These are phyloP conservation scores for Boletus rubroflammeus DNA, from an alignment of 768 basidiomycete genomes.

Conservation along the genomic window DNA sequence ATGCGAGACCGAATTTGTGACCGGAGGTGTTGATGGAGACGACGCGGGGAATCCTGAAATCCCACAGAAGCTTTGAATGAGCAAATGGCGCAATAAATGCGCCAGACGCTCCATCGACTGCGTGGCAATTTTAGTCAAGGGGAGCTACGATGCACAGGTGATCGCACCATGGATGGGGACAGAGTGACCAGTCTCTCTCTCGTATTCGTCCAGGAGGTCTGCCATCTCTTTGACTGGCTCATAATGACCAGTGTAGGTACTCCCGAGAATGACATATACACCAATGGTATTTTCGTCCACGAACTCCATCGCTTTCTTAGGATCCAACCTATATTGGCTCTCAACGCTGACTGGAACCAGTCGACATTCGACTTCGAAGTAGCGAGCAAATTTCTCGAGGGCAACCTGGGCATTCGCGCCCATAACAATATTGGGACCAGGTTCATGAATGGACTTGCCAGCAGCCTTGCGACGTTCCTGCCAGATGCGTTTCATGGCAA, in stretches of 20 bases:
- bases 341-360: conserved; percentile 63
- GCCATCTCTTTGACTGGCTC: conserved; percentile 88
- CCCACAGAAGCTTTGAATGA: conserved; percentile 51
- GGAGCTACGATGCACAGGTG: conserved; percentile 23
- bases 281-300: conserved; percentile 75
- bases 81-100: conserved; percentile 64
- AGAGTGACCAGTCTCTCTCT: conserved; percentile 40
- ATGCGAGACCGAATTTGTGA: conserved; percentile 58
- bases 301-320: conserved; percentile 58
- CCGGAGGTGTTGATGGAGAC: conserved; percentile 58
- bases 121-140: conserved; percentile 2
- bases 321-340: conserved; percentile 75
- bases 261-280: conserved; percentile 56
- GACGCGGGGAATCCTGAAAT: conserved; percentile 57
- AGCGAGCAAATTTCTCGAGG: conserved; percentile 66
- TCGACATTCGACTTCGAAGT: conserved; percentile 63
- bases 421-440: conserved; percentile 63
- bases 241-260: conserved; percentile 57
- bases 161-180: conserved; percentile 41
- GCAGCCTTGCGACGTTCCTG: conserved; percentile 61
- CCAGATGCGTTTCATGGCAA: conserved; percentile 71
- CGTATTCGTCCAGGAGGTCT: conserved; percentile 60
- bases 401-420: conserved; percentile 70
- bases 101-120: conserved; percentile 58
- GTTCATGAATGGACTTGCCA: conserved; percentile 63